Base-by-base conservation (phyloP, 768 basidiomycete species). In the Lentinula edodes region DNA sequence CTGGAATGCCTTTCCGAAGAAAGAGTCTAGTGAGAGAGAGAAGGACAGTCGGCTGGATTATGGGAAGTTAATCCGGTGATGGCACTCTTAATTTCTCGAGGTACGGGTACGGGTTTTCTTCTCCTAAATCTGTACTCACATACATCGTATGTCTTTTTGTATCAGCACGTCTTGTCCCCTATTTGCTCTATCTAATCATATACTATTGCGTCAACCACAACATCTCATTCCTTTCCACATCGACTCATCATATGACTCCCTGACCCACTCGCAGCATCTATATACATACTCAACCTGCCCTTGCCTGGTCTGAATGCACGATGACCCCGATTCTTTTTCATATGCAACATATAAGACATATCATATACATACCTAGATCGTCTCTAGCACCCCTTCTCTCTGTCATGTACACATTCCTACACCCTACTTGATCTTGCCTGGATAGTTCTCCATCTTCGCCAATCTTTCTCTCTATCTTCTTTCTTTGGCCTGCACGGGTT, bases 1-100 rank as follows among this genome's bases (percentile, higher is more conserved):
- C 74, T 98, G 96, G 96, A 96, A 94, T 72, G 95, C 94, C 0
- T 98, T 99, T 69, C 91, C 91, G n/a, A 87, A 85, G 73, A 83
- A 78, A 65, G 88, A 87, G 66, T 74, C 71, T 56, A 70, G 71
- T 15, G 73, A 72, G 61, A 65, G 76, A 46, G 75, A 73, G 59
- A 67, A 68, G 60, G 81, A 78, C 57, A 82, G 82, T 65, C 68
- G 72, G 60, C 64, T 84, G 64, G 82, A 83, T 69, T 83, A 80
- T 72, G 81, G 76, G 0, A 73, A 77, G 63, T 66, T 85, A 63
- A 87, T 87, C 66, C 78, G 84, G 60, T 85, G 66, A 73, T 59
- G 20, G 12, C 15, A 48, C 45, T 48, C 28, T 10, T 48, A 13
- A 39, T 52, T 43, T 34, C 50, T 43, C 41, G 20, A 34, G 20